phyloP scores from a whole-genome alignment of 2,329 filamentous ascomycete species.

The Chaetomiaceae sp. region DNA sequence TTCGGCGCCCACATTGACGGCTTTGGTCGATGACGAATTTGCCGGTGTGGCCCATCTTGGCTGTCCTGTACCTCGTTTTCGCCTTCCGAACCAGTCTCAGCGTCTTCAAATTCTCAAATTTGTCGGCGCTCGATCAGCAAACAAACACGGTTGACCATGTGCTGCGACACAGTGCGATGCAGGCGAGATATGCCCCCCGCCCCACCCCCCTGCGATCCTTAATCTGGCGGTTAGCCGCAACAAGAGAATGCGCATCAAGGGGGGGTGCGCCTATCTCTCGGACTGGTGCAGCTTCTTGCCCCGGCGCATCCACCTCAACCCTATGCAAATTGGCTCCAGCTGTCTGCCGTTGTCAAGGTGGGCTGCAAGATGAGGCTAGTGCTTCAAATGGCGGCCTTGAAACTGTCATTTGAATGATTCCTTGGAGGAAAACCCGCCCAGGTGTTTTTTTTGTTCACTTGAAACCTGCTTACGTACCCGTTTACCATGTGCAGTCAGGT shows the following conservation, averaged over 20 bases:
- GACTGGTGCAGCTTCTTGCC: background rate
- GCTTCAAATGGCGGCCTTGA: background rate
- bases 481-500: too few species aligned
- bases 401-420: too few species aligned
- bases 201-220: constrained; percentile 7
- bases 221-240: constrained; percentile 15
- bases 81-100: background rate
- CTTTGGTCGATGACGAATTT: too few species aligned
- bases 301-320: constrained; percentile 14
- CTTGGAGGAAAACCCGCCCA: too few species aligned
- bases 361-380: background rate
- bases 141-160: background rate
- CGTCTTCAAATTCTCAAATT: background rate
- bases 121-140: too few species aligned
- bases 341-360: background rate
- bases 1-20: too few species aligned
- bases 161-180: constrained; percentile 7
- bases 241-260: background rate
- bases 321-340: constrained; percentile 17
- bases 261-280: background rate
- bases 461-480: too few species aligned
- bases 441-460: too few species aligned
- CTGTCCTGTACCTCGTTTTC: too few species aligned
- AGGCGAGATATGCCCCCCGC: background rate
- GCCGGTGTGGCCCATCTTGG: too few species aligned